Percentiles rank a stretch among this genome's conserved stretches.
Evolutionary conservation across 306 rosid genomes (phyloP).

Genomic region (Inga oerstediana): DNA sequence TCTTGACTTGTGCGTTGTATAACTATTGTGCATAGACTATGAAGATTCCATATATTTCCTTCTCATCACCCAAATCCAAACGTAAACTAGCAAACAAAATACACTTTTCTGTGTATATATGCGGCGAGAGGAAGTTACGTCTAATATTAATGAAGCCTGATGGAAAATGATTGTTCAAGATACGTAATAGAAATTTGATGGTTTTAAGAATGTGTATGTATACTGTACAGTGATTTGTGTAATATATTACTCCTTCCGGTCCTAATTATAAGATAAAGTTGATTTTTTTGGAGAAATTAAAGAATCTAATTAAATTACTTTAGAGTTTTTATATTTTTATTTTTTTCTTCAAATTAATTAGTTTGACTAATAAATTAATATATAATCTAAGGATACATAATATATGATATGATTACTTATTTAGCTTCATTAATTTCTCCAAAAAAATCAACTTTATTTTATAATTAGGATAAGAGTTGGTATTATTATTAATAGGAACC

Average conservation of each 20-base stretch:
- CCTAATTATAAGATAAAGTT: no score
- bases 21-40: not conserved
- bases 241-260: not conserved
- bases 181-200: not conserved
- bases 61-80: constrained; percentile 23
- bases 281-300: no score
- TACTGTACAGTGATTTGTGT: not conserved
- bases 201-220: not conserved
- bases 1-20: constrained; percentile 33
- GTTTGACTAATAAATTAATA: no score
- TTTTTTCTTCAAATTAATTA: no score
- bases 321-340: no score
- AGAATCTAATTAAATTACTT: no score
- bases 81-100: not conserved
- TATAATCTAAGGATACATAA: no score
- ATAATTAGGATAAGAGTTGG: no score
- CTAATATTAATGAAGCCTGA: not conserved
- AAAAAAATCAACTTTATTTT: no score
- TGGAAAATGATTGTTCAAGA: not conserved
- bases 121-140: constrained; percentile 56
- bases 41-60: constrained; percentile 29
- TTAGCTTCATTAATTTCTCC: no score
- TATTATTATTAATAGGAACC: constrained; percentile 16
- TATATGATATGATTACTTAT: no score
- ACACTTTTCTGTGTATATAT: not conserved